Evolutionary conservation across 345 rosid genomes (phyloP).

Genomic region (Laguncularia racemosa): DNA sequence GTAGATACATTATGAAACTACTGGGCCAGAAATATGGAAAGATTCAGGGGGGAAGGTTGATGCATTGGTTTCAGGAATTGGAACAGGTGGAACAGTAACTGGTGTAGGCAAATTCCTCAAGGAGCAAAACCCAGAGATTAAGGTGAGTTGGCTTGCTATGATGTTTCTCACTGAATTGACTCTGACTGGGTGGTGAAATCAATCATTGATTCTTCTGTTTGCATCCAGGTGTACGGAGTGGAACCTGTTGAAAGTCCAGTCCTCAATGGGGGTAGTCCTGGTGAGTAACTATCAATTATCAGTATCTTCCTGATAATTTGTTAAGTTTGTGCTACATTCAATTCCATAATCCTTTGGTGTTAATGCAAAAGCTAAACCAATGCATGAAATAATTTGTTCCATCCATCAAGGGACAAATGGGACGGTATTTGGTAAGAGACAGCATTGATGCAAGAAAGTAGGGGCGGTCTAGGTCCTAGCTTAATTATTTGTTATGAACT

Average conservation of each 20-base stretch:
- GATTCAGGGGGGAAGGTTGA: slow-evolving; percentile 41
- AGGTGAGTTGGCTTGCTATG: slow-evolving; percentile 25
- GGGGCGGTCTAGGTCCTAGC: no score
- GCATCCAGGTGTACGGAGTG: slow-evolving; percentile 29
- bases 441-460: no score
- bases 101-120: slow-evolving; percentile 63
- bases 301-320: no score
- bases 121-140: slow-evolving; percentile 47
- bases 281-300: slow-evolving; percentile 3
- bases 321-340: no score
- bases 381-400: no score
- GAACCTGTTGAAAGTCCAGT: slow-evolving; percentile 43
- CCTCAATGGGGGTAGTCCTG: slow-evolving; percentile 30
- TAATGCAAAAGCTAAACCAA: no score
- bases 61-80: slow-evolving; percentile 36
- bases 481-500: no score
- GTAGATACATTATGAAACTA: slow-evolving; percentile 63
- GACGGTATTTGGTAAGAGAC: no score
- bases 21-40: slow-evolving; percentile 35
- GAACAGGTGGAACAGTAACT: slow-evolving; percentile 49
- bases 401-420: no score
- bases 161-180: background rate
- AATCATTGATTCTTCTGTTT: background rate
- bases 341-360: no score
- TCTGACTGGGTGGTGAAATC: background rate